A percentile compares a stretch with the other conserved stretches of the same genome.
Evolutionary conservation across 371 early-diverging fungal species (phyloP).

Genomic region (Mucor sp.): DNA sequence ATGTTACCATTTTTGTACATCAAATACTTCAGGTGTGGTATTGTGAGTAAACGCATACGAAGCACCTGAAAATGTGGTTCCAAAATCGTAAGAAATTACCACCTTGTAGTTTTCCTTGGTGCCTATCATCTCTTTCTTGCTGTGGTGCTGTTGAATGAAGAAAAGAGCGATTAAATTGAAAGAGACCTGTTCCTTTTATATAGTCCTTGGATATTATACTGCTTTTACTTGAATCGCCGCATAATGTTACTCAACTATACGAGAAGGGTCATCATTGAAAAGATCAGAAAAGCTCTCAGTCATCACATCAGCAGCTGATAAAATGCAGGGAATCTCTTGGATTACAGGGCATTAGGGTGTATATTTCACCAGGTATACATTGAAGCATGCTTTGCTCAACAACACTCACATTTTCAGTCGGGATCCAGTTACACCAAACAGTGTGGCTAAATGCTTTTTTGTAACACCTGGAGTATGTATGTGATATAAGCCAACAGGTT

Average conservation of each 20-base stretch:
- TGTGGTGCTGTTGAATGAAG: neutral
- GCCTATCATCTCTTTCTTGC: neutral
- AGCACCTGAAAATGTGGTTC: slow-evolving; percentile 58
- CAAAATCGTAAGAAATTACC: slow-evolving; percentile 54
- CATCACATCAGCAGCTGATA: neutral
- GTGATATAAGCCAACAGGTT: neutral
- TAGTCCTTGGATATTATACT: neutral
- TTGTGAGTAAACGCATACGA: slow-evolving; percentile 60
- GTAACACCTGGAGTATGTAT: neutral
- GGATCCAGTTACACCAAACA: neutral
- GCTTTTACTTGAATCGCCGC: slow-evolving; percentile 1
- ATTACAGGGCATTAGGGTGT: too few species aligned
- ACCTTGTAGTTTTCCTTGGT: slow-evolving; percentile 40
- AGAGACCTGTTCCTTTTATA: too few species aligned
- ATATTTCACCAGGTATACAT: too few species aligned
- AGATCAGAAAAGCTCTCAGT: neutral
- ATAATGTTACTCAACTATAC: neutral
- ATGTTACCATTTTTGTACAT: slow-evolving; percentile 56
- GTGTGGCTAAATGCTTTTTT: neutral
- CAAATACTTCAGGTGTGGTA: slow-evolving; percentile 48
- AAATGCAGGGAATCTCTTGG: neutral
- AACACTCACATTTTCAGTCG: neutral
- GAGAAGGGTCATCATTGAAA: neutral
- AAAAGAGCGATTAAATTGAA: neutral
- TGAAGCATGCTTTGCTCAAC: too few species aligned